A percentile compares a stretch with the other conserved stretches of the same genome.
Evolutionary conservation across 2,329 filamentous ascomycete species (phyloP).

Genomic region (Colletotrichum kahawae): DNA sequence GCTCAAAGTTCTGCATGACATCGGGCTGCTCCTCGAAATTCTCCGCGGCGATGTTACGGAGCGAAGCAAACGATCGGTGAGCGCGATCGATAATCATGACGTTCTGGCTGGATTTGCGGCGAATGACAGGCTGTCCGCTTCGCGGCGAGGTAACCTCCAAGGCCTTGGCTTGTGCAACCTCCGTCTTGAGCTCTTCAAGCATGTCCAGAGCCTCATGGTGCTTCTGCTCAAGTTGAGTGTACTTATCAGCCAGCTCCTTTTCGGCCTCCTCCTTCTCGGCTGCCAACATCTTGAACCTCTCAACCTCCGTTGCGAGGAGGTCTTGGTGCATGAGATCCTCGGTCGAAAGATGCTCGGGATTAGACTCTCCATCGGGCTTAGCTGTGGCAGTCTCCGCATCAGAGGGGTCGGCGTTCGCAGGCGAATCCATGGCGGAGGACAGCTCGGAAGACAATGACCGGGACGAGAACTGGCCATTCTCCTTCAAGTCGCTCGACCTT

Average conservation of each 20-base stretch:
- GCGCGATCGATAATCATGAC: slow-evolving; percentile 87
- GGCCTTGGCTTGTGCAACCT: slow-evolving; percentile 78
- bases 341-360: slow-evolving; percentile 29
- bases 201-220: slow-evolving; percentile 84
- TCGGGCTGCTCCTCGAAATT: slow-evolving; percentile 85
- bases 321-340: slow-evolving; percentile 45
- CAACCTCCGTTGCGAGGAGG: slow-evolving; percentile 66
- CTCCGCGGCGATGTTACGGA: slow-evolving; percentile 86
- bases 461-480: slow-evolving; percentile 72
- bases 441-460: slow-evolving; percentile 94
- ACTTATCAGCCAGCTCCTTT: slow-evolving; percentile 74
- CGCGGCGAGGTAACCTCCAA: slow-evolving; percentile 63
- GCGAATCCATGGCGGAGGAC: slow-evolving; percentile 83
- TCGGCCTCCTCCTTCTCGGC: slow-evolving; percentile 80
- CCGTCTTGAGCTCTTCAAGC: slow-evolving; percentile 89
- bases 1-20: slow-evolving; percentile 88
- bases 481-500: slow-evolving; percentile 73
- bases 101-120: slow-evolving; percentile 91
- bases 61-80: slow-evolving; percentile 86
- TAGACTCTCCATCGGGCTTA: slow-evolving; percentile 38
- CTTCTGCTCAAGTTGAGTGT: slow-evolving; percentile 81
- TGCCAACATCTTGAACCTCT: slow-evolving; percentile 72
- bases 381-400: slow-evolving; percentile 58
- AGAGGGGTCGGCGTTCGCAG: slow-evolving; percentile 66
- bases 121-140: slow-evolving; percentile 77